Evolutionary conservation across 2,329 filamentous ascomycete genomes (phyloP).

Genomic region (Metarhizium album): DNA sequence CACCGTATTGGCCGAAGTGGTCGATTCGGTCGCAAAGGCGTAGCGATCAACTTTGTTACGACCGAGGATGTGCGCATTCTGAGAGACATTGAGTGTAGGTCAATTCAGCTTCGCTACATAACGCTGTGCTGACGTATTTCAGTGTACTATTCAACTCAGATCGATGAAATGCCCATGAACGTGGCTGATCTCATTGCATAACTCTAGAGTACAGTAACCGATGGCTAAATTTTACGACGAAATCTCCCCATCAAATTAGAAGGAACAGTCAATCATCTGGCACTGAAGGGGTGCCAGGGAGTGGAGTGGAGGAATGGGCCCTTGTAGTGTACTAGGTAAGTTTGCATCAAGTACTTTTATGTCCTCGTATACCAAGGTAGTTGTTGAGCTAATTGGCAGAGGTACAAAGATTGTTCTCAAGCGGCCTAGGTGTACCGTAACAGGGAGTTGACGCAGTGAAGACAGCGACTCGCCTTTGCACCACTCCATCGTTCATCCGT

Average conservation of each 20-base stretch:
- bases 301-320: conserved; percentile 11
- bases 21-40: conserved; percentile 93
- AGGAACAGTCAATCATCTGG: background rate
- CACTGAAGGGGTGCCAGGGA: conserved; percentile 1
- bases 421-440: background rate
- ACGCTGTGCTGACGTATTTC: conserved; percentile 21
- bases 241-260: background rate
- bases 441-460: background rate
- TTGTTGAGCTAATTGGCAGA: background rate
- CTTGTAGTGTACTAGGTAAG: conserved; percentile 8
- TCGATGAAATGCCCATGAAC: conserved; percentile 99
- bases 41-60: conserved; percentile 99
- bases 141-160: conserved; percentile 95
- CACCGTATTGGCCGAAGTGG: conserved; percentile 95
- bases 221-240: background rate
- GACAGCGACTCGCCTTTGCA: background rate
- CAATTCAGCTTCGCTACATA: background rate
- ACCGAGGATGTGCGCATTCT: conserved; percentile 96
- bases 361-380: background rate
- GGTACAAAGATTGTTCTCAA: conserved; percentile 3
- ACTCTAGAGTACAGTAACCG: conserved; percentile 3
- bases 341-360: background rate
- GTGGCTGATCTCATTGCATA: conserved; percentile 53
- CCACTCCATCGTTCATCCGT: background rate
- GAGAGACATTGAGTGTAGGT: conserved; percentile 85